A percentile compares a stretch with the other conserved stretches of the same genome.
Conservation (phyloP, 148 eudicot genomes). For the Fagopyrum tataricum region DNA sequence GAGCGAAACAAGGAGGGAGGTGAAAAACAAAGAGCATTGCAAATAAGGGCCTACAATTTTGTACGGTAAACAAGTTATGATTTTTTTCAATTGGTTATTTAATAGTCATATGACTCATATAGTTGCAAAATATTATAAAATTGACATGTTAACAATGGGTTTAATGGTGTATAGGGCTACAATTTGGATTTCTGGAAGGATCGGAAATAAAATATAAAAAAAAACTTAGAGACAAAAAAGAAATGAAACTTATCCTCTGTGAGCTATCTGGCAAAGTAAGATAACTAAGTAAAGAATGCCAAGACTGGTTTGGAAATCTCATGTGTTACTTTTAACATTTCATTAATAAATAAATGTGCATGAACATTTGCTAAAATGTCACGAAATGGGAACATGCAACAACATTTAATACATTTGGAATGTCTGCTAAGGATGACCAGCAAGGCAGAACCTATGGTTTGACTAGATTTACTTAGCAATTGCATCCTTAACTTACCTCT, state of each 20-base stretch:
- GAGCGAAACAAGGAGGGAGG: neutral
- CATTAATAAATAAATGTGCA: neutral
- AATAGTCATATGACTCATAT: neutral
- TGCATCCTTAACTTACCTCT: constrained; percentile 56
- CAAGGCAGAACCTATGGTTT: neutral
- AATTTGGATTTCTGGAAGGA: neutral
- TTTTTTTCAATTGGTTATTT: neutral
- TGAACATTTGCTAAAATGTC: neutral
- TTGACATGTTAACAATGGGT: neutral
- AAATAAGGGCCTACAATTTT: neutral
- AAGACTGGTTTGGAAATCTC: neutral
- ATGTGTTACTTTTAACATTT: neutral
- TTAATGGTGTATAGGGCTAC: neutral
- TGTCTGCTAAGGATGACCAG: neutral
- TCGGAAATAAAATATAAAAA: too few relatives aligned
- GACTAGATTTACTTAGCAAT: neutral
- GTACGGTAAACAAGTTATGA: neutral
- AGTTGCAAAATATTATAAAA: neutral
- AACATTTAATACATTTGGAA: neutral
- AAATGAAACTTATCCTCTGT: neutral
- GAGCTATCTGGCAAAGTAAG: neutral
- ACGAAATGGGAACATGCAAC: neutral
- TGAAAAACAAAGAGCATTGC: neutral
- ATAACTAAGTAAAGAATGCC: neutral
- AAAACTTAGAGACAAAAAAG: neutral